phyloP scores from a whole-genome alignment of 2,329 filamentous ascomycete species.

The Pseudogymnoascus sp. region DNA sequence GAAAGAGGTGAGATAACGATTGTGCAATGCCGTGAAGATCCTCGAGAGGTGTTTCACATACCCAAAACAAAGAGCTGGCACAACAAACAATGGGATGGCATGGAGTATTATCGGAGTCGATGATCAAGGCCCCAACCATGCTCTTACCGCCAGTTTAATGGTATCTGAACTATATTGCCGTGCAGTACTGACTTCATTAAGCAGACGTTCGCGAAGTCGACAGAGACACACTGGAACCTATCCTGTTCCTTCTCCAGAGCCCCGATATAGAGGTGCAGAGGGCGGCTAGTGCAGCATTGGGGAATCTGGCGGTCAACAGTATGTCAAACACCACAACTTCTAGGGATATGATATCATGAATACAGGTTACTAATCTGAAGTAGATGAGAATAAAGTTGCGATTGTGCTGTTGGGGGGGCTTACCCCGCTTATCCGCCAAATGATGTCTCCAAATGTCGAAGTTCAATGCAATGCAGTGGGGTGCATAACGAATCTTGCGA shows the following conservation, averaged over 20 bases:
- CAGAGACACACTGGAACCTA: conserved; percentile 88
- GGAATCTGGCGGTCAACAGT: conserved; percentile 97
- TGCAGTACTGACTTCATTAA: not conserved
- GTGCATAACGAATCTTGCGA: conserved; percentile 96
- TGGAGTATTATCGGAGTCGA: not conserved
- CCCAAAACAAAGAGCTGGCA: not conserved
- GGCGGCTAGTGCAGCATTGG: conserved; percentile 89
- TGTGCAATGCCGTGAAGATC: not conserved
- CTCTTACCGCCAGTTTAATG: conserved; percentile 16
- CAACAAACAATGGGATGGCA: not conserved
- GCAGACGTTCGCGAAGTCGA: conserved; percentile 95
- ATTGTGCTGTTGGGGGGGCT: conserved; percentile 91
- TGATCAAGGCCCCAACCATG: not conserved
- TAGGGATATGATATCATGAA: not conserved
- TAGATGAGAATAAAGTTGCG: conserved; percentile 95
- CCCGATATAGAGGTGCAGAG: conserved; percentile 95
- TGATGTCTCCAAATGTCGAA: conserved; percentile 96
- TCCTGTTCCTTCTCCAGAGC: conserved; percentile 89
- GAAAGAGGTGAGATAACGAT: conserved; percentile 72
- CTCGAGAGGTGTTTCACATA: not conserved
- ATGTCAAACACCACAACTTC: conserved; percentile 31
- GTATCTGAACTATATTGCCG: not conserved
- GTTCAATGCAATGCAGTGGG: conserved; percentile 99
- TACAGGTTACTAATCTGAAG: conserved; percentile 35
- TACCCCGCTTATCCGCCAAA: conserved; percentile 87